A percentile compares a stretch with the other conserved stretches of the same genome.
Evolutionary conservation across 83 land plant genomes (phyloP).

Genomic region (Picea mariana): DNA sequence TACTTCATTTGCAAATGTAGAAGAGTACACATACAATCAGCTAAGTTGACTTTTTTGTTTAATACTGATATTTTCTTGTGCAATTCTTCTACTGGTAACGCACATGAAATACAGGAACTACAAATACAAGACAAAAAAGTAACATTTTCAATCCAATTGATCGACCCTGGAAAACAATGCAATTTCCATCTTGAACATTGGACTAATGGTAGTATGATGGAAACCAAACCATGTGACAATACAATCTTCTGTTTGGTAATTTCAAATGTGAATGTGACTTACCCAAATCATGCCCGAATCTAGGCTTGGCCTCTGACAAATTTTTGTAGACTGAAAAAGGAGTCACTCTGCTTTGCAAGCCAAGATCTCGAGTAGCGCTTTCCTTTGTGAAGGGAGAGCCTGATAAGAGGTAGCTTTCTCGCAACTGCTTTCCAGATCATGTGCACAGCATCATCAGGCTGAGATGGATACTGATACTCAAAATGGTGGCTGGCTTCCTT

Average conservation of each 20-base stretch:
- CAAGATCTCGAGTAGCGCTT: constrained; percentile 20
- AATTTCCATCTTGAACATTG: neutral
- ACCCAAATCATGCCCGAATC: neutral
- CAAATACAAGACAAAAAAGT: neutral
- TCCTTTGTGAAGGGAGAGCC: constrained; percentile 19
- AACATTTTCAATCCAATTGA: neutral
- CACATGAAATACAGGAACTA: neutral
- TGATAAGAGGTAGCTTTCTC: constrained; percentile 40
- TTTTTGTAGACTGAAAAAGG: neutral
- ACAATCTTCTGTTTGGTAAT: neutral
- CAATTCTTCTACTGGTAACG: neutral
- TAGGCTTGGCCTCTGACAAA: neutral
- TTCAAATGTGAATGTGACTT: constrained; percentile 1
- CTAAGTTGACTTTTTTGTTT: neutral
- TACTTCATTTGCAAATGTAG: neutral
- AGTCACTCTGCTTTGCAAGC: constrained; percentile 7
- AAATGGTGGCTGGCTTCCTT: constrained; percentile 41
- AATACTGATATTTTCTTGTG: neutral
- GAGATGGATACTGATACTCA: constrained; percentile 63
- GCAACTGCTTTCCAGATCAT: constrained; percentile 75
- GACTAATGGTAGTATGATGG: neutral
- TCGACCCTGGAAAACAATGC: neutral
- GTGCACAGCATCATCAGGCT: constrained; percentile 61
- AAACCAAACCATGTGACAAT: neutral
- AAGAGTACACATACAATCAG: neutral